phyloP scores from a whole-genome alignment of 768 basidiomycete species.

The Termitomyces sp. region DNA sequence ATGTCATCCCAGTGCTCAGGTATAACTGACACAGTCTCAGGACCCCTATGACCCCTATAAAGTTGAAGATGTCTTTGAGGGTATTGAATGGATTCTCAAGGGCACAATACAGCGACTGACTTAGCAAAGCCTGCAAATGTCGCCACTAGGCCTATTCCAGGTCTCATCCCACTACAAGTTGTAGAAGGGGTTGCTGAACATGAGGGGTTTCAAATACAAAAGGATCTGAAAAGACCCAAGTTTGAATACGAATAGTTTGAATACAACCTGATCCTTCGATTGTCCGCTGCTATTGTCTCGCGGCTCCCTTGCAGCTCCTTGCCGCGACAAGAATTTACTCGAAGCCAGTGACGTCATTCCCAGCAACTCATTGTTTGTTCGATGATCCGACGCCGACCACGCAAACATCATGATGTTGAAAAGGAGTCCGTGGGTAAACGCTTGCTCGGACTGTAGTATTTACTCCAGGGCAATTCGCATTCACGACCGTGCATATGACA shows the following conservation, averaged over 20 bases:
- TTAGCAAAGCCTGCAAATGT: too few species aligned
- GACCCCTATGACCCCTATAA: too few species aligned
- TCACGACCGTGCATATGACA: too few species aligned
- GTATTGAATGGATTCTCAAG: too few species aligned
- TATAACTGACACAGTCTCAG: too few species aligned
- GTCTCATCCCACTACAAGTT: too few species aligned
- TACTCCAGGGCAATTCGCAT: background rate
- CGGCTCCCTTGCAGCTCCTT: background rate
- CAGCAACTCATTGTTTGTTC: background rate
- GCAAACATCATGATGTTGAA: too few species aligned
- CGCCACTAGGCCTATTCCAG: too few species aligned
- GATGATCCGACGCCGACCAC: background rate
- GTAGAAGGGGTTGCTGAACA: slow-evolving; percentile 23
- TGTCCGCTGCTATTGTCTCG: background rate
- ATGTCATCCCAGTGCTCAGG: too few species aligned
- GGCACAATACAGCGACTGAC: too few species aligned
- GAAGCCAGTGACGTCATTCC: slow-evolving; percentile 3
- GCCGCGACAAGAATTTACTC: slow-evolving; percentile 5
- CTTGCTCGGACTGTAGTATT: background rate
- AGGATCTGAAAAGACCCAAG: background rate
- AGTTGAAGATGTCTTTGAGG: too few species aligned
- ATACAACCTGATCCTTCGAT: background rate
- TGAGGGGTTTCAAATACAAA: background rate
- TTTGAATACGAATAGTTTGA: background rate
- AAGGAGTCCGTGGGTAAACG: too few species aligned